Percentiles rank a stretch among this genome's conserved stretches.
Evolutionary conservation across 179 eudicot species (phyloP).

Genomic region (Patellifolia procumbens): DNA sequence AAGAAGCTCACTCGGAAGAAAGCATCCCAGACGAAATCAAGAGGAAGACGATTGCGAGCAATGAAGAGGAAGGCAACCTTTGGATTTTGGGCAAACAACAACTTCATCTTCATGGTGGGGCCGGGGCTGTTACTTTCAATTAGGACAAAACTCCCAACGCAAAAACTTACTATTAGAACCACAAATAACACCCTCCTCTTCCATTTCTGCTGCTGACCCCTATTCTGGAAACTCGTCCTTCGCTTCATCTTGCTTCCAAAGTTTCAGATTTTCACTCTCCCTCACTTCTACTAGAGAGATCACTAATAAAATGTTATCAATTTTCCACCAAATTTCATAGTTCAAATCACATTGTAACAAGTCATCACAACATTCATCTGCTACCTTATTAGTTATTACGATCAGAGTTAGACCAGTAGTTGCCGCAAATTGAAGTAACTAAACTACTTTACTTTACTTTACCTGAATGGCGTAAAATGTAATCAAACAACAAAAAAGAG

Average conservation of each 20-base stretch:
- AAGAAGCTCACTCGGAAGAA: conserved; percentile 60
- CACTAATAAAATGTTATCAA: too few relatives aligned
- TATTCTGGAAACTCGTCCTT: conserved; percentile 48
- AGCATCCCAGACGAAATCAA: conserved; percentile 82
- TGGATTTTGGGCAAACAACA: conserved; percentile 42
- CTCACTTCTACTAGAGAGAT: too few relatives aligned
- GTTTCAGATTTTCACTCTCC: background rate
- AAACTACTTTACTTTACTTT: too few relatives aligned
- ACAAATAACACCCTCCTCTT: conserved; percentile 34
- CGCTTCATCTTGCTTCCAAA: conserved; percentile 45
- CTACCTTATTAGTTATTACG: too few relatives aligned
- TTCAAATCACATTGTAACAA: too few relatives aligned
- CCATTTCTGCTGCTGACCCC: conserved; percentile 50
- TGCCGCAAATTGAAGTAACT: too few relatives aligned
- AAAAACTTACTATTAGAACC: conserved; percentile 47
- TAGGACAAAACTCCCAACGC: conserved; percentile 49
- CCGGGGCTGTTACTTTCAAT: conserved; percentile 41
- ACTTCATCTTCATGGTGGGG: conserved; percentile 29
- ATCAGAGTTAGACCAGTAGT: too few relatives aligned
- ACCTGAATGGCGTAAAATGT: too few relatives aligned
- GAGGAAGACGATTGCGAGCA: conserved; percentile 76
- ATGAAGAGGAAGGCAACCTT: conserved; percentile 83
- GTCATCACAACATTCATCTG: too few relatives aligned
- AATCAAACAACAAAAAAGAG: too few relatives aligned
- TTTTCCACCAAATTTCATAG: too few relatives aligned